Evolutionary conservation across 257 asterid genomes (phyloP), one percentile per base, ranked within the genome.

Genomic region (Jacaranda mimosifolia): DNA sequence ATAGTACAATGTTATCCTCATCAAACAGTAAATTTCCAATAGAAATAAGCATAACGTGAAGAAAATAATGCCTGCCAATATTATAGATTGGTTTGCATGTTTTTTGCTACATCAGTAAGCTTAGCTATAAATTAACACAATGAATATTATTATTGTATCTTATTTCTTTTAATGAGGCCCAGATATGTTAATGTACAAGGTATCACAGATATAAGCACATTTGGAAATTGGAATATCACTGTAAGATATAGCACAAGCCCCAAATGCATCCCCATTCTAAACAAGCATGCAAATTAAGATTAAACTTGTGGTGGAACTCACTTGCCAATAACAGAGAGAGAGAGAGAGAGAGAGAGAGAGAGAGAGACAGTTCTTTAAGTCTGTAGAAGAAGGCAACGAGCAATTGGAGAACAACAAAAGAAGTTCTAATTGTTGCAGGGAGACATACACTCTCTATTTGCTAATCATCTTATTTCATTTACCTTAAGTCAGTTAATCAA

Each of bases 1-100:
- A 74, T 17, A 51, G 49, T 11, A 62, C 15, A 70, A 43, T 21
- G 40, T 51, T 38, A 72, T 46, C 45, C 72, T 72, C 65, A 57
- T 81, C 72, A 19, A 60, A 60, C 39, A 76, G 68, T 55, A 63
- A 46, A 58, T 10, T 32, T 19, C 21, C 6, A 45, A 46, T 40
- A 18, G 57, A 26, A 26, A 51, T 19, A 74, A 45, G 63, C 21
- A 3, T 38, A 39, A 59, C 55, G 70, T 21, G 67, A 42, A 63
- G 40, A 45, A 56, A 63, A 42, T 36, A 18, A 77, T 14, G 9
- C 46, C 60, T 18, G 38, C 15, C 62, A 64, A 72, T 63, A 72
- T 60, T 12, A 56, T 14, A 14, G 10, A 49, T 8, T 58, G 64
- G 10, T 64, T 58, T 64, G 11, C 57, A 36, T 12, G 40, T 49